Evolutionary conservation across 2,329 filamentous ascomycete genomes (phyloP).

Genomic region (Claviceps quebecensis): DNA sequence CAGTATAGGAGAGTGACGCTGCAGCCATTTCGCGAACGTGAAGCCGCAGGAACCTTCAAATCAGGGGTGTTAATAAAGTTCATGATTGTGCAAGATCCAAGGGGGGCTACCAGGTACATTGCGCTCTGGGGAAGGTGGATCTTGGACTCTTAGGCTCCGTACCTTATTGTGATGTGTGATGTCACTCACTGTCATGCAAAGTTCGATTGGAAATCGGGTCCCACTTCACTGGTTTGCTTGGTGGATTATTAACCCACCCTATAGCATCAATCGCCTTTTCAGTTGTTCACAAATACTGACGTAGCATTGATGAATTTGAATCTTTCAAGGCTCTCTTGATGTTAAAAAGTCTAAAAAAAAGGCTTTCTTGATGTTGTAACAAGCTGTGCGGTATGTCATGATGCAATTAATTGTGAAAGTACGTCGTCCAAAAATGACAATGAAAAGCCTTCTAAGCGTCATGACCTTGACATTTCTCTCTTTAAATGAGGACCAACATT

Average conservation of each 20-base stretch:
- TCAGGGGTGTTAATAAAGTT: not conserved
- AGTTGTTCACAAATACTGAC: not conserved
- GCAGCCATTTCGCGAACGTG: slow-evolving; percentile 1
- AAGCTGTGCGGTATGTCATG: no score
- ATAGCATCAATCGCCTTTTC: not conserved
- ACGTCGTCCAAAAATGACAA: no score
- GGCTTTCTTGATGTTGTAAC: no score
- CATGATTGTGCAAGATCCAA: not conserved
- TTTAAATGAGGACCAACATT: no score
- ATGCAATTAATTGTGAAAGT: no score
- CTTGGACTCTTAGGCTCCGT: not conserved
- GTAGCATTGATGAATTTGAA: not conserved
- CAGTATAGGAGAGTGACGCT: not conserved
- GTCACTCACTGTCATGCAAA: slow-evolving; percentile 7
- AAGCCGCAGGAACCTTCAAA: not conserved
- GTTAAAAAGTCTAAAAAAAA: no score
- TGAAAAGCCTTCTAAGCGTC: no score
- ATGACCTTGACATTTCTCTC: no score
- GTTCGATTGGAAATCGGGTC: not conserved
- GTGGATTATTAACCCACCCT: not conserved
- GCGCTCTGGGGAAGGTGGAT: slow-evolving; percentile 2
- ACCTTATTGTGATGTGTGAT: slow-evolving; percentile 1
- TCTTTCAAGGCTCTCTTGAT: no score
- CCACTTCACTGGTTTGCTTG: not conserved
- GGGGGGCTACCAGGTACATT: no score